phyloP scores from a whole-genome alignment of 768 basidiomycete genomes.

The Epithele typhae region DNA sequence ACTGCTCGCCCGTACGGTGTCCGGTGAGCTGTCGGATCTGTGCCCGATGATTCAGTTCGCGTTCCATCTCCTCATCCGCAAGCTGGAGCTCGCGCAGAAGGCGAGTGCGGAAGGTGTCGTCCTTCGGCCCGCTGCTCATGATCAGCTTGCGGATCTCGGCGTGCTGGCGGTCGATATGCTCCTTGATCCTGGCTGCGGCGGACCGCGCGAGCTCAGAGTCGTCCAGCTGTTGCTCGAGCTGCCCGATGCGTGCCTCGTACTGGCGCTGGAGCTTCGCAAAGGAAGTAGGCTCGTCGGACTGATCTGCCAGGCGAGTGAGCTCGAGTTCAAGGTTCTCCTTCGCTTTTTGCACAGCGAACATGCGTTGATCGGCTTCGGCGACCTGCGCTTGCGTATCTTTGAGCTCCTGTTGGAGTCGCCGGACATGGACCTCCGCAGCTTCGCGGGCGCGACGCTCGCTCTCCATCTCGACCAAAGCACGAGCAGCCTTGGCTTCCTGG shows the following conservation, averaged over 20 bases:
- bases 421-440: slow-evolving; percentile 56
- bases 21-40: slow-evolving; percentile 15
- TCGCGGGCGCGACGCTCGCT: slow-evolving; percentile 65
- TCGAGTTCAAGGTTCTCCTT: slow-evolving; percentile 66
- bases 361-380: slow-evolving; percentile 49
- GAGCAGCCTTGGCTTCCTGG: slow-evolving; percentile 57
- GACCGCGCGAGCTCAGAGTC: slow-evolving; percentile 48
- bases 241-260: slow-evolving; percentile 57
- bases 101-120: slow-evolving; percentile 56
- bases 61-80: slow-evolving; percentile 52
- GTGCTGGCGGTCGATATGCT: slow-evolving; percentile 63
- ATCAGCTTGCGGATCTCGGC: slow-evolving; percentile 69
- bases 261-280: slow-evolving; percentile 58
- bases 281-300: slow-evolving; percentile 48
- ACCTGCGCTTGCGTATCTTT: slow-evolving; percentile 51
- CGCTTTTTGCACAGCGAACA: slow-evolving; percentile 50
- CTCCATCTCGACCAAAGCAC: slow-evolving; percentile 57
- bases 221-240: slow-evolving; percentile 58
- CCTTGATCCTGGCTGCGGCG: slow-evolving; percentile 51
- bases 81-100: slow-evolving; percentile 60
- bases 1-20: slow-evolving; percentile 17
- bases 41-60: slow-evolving; percentile 43
- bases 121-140: slow-evolving; percentile 49
- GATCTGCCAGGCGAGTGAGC: slow-evolving; percentile 60
- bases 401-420: slow-evolving; percentile 59